These are phyloP conservation scores for Ephemerocybe angulata DNA, from an alignment of 768 basidiomycete species.

Conservation along the genomic window DNA sequence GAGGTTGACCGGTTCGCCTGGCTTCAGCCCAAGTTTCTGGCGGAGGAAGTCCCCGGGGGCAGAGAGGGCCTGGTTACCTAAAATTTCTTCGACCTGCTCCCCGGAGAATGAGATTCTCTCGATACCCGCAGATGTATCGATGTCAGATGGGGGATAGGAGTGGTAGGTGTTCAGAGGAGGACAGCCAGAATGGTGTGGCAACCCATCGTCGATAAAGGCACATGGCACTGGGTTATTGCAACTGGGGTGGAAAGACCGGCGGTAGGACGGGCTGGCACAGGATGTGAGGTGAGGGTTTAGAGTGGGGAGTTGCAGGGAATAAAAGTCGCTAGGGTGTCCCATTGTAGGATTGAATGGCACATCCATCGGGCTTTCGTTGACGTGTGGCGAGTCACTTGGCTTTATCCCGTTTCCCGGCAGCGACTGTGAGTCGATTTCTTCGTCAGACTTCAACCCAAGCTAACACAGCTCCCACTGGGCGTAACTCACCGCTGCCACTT, in stretches of 20 bases:
- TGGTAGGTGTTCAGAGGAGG: not conserved
- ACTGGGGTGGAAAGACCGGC: not conserved
- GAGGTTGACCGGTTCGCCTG: constrained; percentile 29
- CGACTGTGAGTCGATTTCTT: too few relatives aligned
- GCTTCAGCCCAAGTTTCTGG: constrained; percentile 33
- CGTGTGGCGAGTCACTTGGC: too few relatives aligned
- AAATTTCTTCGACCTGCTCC: not conserved
- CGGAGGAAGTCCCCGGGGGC: constrained; percentile 46
- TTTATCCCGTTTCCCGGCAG: too few relatives aligned
- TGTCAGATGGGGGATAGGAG: not conserved
- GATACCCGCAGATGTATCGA: not conserved
- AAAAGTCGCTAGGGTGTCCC: too few relatives aligned
- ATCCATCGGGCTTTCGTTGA: too few relatives aligned
- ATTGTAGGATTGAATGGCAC: too few relatives aligned
- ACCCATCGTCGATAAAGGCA: not conserved
- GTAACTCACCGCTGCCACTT: too few relatives aligned
- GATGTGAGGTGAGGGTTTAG: too few relatives aligned
- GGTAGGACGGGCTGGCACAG: not conserved
- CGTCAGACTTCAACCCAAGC: too few relatives aligned
- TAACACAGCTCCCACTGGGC: too few relatives aligned
- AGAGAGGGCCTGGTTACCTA: constrained; percentile 16
- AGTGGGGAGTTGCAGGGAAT: too few relatives aligned
- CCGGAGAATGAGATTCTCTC: not conserved
- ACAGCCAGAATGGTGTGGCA: not conserved
- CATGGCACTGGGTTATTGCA: not conserved